phyloP scores from a whole-genome alignment of 1,284 basidiomycete genomes.

The Farysia itapuensis region DNA sequence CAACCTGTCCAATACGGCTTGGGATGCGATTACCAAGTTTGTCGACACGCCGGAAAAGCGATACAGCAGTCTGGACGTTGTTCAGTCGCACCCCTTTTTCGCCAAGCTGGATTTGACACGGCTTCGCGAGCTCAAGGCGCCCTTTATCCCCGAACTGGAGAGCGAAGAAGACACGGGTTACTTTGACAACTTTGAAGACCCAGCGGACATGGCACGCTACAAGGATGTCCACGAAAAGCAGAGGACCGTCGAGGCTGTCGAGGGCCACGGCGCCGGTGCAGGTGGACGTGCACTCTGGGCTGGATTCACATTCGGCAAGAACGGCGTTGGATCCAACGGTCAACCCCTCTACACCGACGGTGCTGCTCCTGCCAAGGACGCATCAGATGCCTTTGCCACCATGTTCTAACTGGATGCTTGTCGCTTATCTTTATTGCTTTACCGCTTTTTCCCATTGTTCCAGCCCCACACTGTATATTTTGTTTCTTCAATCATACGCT shows the following conservation, averaged over 20 bases:
- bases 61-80: conserved; percentile 72
- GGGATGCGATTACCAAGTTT: conserved; percentile 90
- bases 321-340: conserved; percentile 40
- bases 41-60: conserved; percentile 77
- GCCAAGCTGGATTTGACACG: conserved; percentile 72
- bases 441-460: too few relatives aligned
- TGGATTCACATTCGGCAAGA: conserved; percentile 81
- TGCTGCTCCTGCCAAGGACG: conserved; percentile 9
- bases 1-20: conserved; percentile 89
- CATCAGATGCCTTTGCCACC: conserved; percentile 44
- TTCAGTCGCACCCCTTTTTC: conserved; percentile 85
- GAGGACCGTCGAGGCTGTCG: conserved; percentile 82
- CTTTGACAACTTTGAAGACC: conserved; percentile 92
- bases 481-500: background rate
- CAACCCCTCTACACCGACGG: conserved; percentile 13
- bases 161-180: conserved; percentile 92
- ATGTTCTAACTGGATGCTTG: conserved; percentile 53
- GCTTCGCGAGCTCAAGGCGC: conserved; percentile 77
- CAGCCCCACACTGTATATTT: too few relatives aligned
- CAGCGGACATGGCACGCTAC: conserved; percentile 91
- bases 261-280: conserved; percentile 66
- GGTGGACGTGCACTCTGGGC: conserved; percentile 83
- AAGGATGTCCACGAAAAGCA: conserved; percentile 95
- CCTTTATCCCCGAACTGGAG: conserved; percentile 93
- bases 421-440: background rate